A percentile compares a stretch with the other conserved stretches of the same genome.
phyloP scores from a whole-genome alignment of 768 basidiomycete genomes.

The Termitomyces sp. region DNA sequence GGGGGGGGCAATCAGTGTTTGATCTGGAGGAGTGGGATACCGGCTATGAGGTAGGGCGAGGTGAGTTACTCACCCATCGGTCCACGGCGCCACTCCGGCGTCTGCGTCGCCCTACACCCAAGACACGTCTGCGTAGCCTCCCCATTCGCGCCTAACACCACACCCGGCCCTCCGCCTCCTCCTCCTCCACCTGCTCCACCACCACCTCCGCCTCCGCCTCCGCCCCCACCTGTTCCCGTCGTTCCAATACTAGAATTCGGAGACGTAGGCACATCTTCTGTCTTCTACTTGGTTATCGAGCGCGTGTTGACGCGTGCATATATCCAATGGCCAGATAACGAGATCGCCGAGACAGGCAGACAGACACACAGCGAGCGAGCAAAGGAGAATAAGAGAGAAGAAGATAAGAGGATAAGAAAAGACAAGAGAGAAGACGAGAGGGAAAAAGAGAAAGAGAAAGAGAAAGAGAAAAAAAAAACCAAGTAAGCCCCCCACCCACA shows the following conservation, averaged over 20 bases:
- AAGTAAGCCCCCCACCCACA: background rate
- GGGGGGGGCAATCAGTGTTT: no score
- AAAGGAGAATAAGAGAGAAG: no score
- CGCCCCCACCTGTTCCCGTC: background rate
- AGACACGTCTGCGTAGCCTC: constrained; percentile 61
- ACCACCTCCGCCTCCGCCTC: background rate
- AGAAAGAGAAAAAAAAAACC: background rate
- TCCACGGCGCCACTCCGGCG: constrained; percentile 85
- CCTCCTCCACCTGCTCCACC: background rate
- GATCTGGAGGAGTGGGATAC: no score
- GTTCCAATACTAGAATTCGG: background rate
- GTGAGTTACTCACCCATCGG: constrained; percentile 79
- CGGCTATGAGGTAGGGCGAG: no score
- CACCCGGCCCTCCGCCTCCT: background rate
- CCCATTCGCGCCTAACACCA: background rate
- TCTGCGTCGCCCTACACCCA: constrained; percentile 80
- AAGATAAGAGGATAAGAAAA: no score
- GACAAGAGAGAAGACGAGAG: no score
- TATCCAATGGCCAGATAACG: no score
- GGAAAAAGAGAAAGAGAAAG: no score
- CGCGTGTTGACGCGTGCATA: no score
- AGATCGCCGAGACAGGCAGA: no score
- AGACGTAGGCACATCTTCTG: background rate
- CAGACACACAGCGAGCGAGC: no score
- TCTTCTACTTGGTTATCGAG: background rate